Evolutionary conservation across 352 stramenopile species (phyloP).

Genomic region (Pythium monospermum): DNA sequence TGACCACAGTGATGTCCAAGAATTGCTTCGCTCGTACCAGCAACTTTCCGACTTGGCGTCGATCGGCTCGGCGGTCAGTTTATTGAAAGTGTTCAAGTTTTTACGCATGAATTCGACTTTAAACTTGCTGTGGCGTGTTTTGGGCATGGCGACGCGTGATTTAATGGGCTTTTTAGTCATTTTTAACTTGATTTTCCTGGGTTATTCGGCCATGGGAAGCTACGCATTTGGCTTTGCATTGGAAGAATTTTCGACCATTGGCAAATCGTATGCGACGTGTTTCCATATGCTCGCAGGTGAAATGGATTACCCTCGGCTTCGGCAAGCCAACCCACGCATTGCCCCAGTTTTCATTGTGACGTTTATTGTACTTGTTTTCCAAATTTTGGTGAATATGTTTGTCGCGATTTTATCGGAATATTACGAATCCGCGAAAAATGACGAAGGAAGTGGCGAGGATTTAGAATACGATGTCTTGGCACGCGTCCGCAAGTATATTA

Average conservation of each 20-base stretch:
- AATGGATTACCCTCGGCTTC: constrained; percentile 72
- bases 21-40: constrained; percentile 66
- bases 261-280: constrained; percentile 75
- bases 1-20: constrained; percentile 56
- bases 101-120: constrained; percentile 87
- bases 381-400: constrained; percentile 89
- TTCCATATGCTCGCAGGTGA: constrained; percentile 87
- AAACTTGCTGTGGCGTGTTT: constrained; percentile 79
- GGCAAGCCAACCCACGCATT: constrained; percentile 73
- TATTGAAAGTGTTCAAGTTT: constrained; percentile 88
- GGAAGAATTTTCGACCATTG: constrained; percentile 81
- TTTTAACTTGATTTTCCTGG: constrained; percentile 85
- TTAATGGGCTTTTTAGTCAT: constrained; percentile 88
- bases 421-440: constrained; percentile 81
- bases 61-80: constrained; percentile 65
- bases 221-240: constrained; percentile 81
- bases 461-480: constrained; percentile 86
- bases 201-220: constrained; percentile 81
- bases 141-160: constrained; percentile 79
- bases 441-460: constrained; percentile 58
- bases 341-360: constrained; percentile 80
- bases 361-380: constrained; percentile 83
- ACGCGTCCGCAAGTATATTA: constrained; percentile 71
- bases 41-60: constrained; percentile 72
- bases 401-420: constrained; percentile 87